Evolutionary conservation across 306 rosid genomes (phyloP), one percentile per base, ranked within the genome.

Genomic region (Quercus robur): DNA sequence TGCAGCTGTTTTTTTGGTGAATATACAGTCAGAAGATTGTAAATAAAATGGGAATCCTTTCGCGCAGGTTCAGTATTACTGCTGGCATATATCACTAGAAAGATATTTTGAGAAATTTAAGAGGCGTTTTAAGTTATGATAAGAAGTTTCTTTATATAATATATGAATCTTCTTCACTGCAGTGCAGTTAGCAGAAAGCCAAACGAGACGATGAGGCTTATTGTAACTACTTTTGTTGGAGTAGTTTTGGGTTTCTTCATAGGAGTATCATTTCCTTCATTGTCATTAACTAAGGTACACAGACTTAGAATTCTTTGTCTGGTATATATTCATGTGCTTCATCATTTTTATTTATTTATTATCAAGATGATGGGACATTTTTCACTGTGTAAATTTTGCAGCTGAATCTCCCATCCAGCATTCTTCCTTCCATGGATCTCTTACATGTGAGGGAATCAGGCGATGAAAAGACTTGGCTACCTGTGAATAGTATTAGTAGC

Each of bases 191-290:
- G 72, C 84, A 90, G 92, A 85, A 96, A 93, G 85, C 97, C 99
- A 66, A 91, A 84, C 56, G 99, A 91, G 73, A 89, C 81, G 30
- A 93, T 93, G 97, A 89, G 94, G 90, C 87, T 96, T 64, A 84
- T 90, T 49, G 83, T 96, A 59, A 89, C 93, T 78, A 91, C 99
- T 72, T 93, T 91, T 84, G 51, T 89, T 64, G 99, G 98, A 81
- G 88, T 92, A 59, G 83, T 89, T 88, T 84, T 96, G 73, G 98
- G 99, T 79, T 93, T 93, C 88, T 90, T 90, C 70, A 87, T 96
- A 64, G 99, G 98, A 74, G 87, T 87, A 52, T 96, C 99, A 70
- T 96, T 91, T 80, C 98, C 98, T 2, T 38, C 89, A 6, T 86
- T 93, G 83, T 91, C 91, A 66, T 83, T 93, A 86, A 87, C 94